Percentiles rank a stretch among this genome's conserved stretches.
Evolutionary conservation across 2,329 filamentous ascomycete species (phyloP).

Genomic region (Colletotrichum tabaci): DNA sequence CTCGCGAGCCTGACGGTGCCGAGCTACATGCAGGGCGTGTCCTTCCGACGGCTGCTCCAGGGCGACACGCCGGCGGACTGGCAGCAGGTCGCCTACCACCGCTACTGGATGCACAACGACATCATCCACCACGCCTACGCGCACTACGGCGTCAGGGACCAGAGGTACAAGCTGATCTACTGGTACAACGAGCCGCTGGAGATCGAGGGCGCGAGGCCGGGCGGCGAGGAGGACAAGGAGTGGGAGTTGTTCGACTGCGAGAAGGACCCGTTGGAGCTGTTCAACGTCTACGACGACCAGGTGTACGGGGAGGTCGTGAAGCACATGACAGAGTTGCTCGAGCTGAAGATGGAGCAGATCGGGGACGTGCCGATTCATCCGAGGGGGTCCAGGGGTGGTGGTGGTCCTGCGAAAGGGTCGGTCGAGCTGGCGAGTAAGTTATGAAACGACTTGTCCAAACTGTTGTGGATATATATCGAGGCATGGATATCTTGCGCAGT

Average conservation of each 20-base stretch:
- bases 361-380: constrained; percentile 60
- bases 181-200: constrained; percentile 68
- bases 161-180: constrained; percentile 69
- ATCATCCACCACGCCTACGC: constrained; percentile 64
- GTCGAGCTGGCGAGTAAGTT: constrained; percentile 26
- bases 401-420: background rate
- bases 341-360: constrained; percentile 67
- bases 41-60: constrained; percentile 57
- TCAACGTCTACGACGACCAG: constrained; percentile 60
- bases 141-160: constrained; percentile 67
- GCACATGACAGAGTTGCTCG: constrained; percentile 58
- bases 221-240: constrained; percentile 59
- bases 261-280: constrained; percentile 64
- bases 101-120: constrained; percentile 71
- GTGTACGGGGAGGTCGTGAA: constrained; percentile 55
- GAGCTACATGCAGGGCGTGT: constrained; percentile 67
- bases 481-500: too few relatives aligned
- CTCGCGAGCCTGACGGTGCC: constrained; percentile 58
- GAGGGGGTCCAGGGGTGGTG: background rate
- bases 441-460: background rate
- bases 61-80: constrained; percentile 58
- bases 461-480: background rate
- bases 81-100: constrained; percentile 68
- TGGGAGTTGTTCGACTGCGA: constrained; percentile 70
- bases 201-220: constrained; percentile 59